phyloP scores from a whole-genome alignment of 345 rosid species.

The Populus deltoides region DNA sequence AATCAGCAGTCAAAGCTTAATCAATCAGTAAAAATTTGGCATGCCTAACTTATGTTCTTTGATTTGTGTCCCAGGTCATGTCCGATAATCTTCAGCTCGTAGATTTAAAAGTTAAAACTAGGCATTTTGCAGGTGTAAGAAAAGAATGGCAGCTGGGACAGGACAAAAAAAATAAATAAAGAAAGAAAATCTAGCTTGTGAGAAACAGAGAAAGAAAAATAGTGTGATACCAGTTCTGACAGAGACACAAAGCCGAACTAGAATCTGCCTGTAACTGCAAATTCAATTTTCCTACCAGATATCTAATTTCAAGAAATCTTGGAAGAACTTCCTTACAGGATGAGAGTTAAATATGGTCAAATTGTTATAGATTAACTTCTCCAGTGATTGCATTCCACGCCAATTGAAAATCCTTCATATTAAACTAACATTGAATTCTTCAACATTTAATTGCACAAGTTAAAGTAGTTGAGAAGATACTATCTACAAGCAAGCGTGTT shows the following conservation, averaged over 20 bases:
- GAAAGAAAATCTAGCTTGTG: background rate
- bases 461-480: background rate
- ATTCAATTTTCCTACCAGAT: background rate
- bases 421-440: background rate
- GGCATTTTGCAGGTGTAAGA: background rate
- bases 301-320: background rate
- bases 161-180: background rate
- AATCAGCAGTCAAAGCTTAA: background rate
- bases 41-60: constrained; percentile 2
- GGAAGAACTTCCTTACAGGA: background rate
- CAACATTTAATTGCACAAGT: background rate
- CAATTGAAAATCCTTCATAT: background rate
- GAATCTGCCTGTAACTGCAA: background rate
- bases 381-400: background rate
- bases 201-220: background rate
- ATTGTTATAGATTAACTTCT: background rate
- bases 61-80: background rate
- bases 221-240: background rate
- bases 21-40: background rate
- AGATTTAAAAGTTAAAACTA: background rate
- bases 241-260: background rate
- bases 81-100: background rate
- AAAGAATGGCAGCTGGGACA: background rate
- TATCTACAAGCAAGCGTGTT: background rate
- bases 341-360: background rate